phyloP scores from a whole-genome alignment of 495 filamentous ascomycete genomes.

The Podospora australis region DNA sequence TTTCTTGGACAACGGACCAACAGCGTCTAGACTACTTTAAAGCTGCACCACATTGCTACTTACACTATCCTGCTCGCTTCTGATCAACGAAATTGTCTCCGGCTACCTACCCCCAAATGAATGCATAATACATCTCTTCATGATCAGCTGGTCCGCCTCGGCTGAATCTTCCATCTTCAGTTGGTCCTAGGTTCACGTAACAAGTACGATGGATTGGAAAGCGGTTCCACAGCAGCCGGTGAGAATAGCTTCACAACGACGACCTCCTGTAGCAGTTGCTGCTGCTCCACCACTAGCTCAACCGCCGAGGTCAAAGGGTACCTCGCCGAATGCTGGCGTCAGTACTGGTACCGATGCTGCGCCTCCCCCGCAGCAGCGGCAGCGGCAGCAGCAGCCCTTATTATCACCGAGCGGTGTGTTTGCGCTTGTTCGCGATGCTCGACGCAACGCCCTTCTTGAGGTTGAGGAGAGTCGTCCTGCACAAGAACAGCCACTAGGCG shows the following conservation, averaged over 20 bases:
- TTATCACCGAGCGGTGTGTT: conserved; percentile 29
- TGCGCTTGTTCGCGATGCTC: conserved; percentile 46
- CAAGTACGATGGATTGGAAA: too few species aligned
- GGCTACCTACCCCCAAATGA: too few species aligned
- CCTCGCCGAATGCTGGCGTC: not conserved
- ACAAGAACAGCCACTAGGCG: conserved; percentile 50
- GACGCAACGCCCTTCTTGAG: conserved; percentile 45
- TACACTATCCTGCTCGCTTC: too few species aligned
- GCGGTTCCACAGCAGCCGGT: not conserved
- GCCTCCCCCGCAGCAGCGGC: not conserved
- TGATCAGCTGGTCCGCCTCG: too few species aligned
- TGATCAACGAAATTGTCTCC: too few species aligned
- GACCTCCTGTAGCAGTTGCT: not conserved
- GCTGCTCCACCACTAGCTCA: not conserved
- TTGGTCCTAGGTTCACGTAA: too few species aligned
- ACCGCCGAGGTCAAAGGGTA: not conserved
- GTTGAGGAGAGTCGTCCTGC: too few species aligned
- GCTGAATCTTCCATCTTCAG: too few species aligned
- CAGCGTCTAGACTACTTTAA: too few species aligned
- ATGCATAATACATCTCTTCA: too few species aligned
- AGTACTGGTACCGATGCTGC: not conserved
- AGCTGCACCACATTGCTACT: too few species aligned
- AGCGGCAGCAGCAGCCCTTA: not conserved
- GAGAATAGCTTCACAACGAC: not conserved
- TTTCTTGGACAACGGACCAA: too few species aligned